Conservation (phyloP, 306 rosid genomes). For the Quercus bicolor region DNA sequence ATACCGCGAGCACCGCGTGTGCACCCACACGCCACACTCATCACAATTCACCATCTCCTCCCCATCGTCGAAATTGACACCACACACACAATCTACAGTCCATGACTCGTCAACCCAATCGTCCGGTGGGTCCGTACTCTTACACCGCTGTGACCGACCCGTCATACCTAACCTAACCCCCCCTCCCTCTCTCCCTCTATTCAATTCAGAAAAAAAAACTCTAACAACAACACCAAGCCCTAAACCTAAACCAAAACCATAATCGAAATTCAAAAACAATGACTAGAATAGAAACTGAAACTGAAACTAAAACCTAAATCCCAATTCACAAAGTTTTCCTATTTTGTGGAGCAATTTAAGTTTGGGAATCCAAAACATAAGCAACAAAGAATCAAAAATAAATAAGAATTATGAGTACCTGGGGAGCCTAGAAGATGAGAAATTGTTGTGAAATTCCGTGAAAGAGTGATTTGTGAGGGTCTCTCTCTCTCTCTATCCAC, state of each 20-base stretch:
- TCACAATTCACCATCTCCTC: conserved; percentile 99
- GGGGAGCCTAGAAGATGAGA: too few relatives aligned
- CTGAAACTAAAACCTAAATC: too few relatives aligned
- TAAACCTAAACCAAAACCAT: background rate
- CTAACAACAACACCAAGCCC: background rate
- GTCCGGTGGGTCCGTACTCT: conserved; percentile 82
- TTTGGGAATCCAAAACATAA: too few relatives aligned
- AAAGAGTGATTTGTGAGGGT: too few relatives aligned
- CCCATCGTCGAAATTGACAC: conserved; percentile 94
- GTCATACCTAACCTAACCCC: conserved; percentile 37
- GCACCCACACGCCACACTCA: conserved; percentile 99
- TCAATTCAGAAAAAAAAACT: background rate
- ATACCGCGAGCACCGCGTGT: conserved; percentile 88
- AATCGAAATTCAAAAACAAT: too few relatives aligned
- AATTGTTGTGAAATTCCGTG: too few relatives aligned
- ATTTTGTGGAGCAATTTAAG: too few relatives aligned
- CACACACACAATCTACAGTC: conserved; percentile 97
- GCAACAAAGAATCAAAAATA: too few relatives aligned
- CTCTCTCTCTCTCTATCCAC: too few relatives aligned
- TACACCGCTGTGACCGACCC: conserved; percentile 90
- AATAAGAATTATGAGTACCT: too few relatives aligned
- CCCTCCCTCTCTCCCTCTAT: background rate
- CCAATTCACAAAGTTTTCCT: too few relatives aligned
- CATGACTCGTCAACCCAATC: conserved; percentile 93
- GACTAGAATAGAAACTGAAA: too few relatives aligned